Evolutionary conservation across 2,329 filamentous ascomycete genomes (phyloP).

Genomic region (Bipolaris oryzae): DNA sequence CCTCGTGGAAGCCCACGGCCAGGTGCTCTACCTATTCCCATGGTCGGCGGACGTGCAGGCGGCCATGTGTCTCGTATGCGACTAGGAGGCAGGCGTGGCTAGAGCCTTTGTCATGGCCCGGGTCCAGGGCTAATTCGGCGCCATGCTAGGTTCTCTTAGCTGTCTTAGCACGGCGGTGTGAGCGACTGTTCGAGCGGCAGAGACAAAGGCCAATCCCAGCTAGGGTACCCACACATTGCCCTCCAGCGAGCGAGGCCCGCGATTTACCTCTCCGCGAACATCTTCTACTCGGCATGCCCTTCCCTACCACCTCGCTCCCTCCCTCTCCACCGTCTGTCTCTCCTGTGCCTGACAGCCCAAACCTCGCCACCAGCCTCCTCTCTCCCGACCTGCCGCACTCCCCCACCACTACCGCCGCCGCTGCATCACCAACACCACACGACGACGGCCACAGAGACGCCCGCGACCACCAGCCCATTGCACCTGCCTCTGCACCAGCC

Average conservation of each 20-base stretch:
- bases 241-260: conserved; percentile 38
- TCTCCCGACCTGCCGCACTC: background rate
- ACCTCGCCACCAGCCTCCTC: conserved; percentile 11
- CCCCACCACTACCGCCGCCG: background rate
- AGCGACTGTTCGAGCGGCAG: conserved; percentile 30
- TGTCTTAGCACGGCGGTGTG: conserved; percentile 40
- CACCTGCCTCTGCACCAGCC: conserved; percentile 8
- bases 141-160: conserved; percentile 34
- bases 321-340: conserved; percentile 32
- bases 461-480: conserved; percentile 5
- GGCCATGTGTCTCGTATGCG: conserved; percentile 39
- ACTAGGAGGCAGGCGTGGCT: conserved; percentile 28
- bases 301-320: conserved; percentile 36
- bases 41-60: conserved; percentile 25
- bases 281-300: conserved; percentile 45
- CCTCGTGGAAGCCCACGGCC: conserved; percentile 43
- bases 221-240: conserved; percentile 45
- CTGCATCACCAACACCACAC: background rate
- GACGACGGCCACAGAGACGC: background rate
- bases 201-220: conserved; percentile 38
- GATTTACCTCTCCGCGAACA: conserved; percentile 39
- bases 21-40: conserved; percentile 34
- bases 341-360: conserved; percentile 17
- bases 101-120: conserved; percentile 39
- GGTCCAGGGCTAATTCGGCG: conserved; percentile 32